Evolutionary conservation across 371 early-diverging fungal genomes (phyloP), one percentile per base, ranked within the genome.

Genomic region (Parasitella parasitica): DNA sequence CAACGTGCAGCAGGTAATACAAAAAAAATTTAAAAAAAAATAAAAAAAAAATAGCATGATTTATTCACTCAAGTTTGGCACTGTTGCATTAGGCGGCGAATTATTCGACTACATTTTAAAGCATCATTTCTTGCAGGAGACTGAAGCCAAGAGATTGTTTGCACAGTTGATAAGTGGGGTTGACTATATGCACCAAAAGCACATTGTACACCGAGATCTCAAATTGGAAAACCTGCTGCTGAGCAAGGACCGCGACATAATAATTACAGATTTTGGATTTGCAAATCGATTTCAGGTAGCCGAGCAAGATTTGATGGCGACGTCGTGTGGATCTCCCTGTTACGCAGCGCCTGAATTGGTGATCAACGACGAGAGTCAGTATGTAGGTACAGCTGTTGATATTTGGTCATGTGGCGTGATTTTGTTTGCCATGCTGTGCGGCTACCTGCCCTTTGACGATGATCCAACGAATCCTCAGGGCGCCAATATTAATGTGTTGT

Each of bases 261-360:
- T 96, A 63, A 94, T 99, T 67, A 98, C 97, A 6, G 99, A 99
- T 71, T 99, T 99, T 89, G 99, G 99, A 4, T 97, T 99, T 72
- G 97, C 98, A 12, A 99, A 99, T 76, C 91, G 94, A 72, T 95
- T 93, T 62, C 76, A 86, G 38, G 84, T 80, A 34, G 68, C 86
- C 12, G 67, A 78, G 38, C 86, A 85, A 61, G 91, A 92, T 63
- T 78, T 97, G 48, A 89, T 97, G 89, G 81, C 90, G 6, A 96
- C 98, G 4, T 92, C 92, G 6, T 98, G 99, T 73, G 99, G 99
- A 6, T 94, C 95, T 22, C 99, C 99, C 2, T 97, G 97, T 77
- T 99, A 98, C 75, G 98, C 99, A 3, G 97, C 99, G 3, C 99
- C 99, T 1, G 99, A 99, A 75, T 84, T 99, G 20, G 99, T 98